These are phyloP conservation scores for Fraxinus dipetala DNA, from an alignment of 305 asterid species.

Conservation along the genomic window DNA sequence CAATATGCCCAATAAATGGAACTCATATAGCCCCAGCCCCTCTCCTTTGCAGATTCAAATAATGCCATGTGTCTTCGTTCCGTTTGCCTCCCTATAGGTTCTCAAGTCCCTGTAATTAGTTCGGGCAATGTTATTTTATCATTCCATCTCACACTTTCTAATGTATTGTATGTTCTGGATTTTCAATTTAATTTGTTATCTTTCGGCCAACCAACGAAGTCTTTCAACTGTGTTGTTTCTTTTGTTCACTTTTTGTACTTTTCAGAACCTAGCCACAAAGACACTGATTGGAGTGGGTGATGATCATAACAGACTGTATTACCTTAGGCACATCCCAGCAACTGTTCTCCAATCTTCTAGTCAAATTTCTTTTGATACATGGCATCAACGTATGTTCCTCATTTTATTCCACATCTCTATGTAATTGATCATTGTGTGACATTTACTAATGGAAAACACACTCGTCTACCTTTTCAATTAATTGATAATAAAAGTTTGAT, in stretches of 20 bases:
- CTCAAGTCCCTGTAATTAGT: too few relatives aligned
- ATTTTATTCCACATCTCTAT: background rate
- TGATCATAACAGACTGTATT: background rate
- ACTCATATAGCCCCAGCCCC: background rate
- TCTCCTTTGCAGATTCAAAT: background rate
- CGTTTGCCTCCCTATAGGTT: background rate
- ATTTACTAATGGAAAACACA: background rate
- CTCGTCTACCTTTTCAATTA: background rate
- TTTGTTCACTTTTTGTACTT: background rate
- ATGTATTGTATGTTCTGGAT: background rate
- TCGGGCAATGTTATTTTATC: too few relatives aligned
- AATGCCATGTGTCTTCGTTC: background rate
- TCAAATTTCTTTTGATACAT: background rate
- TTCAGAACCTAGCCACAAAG: background rate
- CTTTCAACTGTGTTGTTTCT: too few relatives aligned
- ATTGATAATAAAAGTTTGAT: background rate
- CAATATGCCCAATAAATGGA: too few relatives aligned
- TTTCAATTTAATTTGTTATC: background rate
- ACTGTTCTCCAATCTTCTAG: background rate
- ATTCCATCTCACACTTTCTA: background rate
- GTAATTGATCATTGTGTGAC: background rate
- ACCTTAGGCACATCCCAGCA: background rate
- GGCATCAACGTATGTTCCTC: background rate
- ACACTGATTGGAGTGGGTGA: background rate
- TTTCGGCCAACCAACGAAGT: background rate